A percentile compares a stretch with the other conserved stretches of the same genome.
Conservation (phyloP, 495 filamentous ascomycete species). For the Cercophora newfieldiana region DNA sequence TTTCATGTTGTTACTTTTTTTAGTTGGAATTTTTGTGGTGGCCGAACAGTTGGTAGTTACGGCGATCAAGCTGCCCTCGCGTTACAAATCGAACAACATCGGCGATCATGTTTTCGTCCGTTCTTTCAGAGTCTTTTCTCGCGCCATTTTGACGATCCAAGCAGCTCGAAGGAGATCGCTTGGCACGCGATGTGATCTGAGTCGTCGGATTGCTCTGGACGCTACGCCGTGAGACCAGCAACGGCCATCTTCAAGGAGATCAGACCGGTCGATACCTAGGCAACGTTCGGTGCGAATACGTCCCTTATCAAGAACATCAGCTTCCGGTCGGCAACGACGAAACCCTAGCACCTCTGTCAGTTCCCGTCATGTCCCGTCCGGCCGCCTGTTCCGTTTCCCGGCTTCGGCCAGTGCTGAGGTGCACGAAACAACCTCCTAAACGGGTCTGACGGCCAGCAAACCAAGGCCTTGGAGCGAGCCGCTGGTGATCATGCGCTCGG, state of each 20-base stretch:
- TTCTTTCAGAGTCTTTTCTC: conserved; percentile 4
- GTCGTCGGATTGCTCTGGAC: background rate
- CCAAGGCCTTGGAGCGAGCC: conserved; percentile 7
- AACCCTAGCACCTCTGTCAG: no score
- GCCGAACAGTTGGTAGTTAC: background rate
- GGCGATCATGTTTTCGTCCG: conserved; percentile 17
- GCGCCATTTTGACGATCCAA: conserved; percentile 1
- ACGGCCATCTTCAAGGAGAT: background rate
- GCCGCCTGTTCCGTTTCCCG: background rate
- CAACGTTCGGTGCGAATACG: no score
- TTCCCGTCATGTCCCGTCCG: no score
- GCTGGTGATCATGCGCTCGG: background rate
- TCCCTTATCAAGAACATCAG: no score
- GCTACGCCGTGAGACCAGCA: background rate
- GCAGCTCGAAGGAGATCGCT: conserved; percentile 1
- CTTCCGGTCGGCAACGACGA: no score
- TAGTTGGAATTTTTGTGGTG: background rate
- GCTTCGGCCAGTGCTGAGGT: background rate
- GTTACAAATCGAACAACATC: conserved; percentile 6
- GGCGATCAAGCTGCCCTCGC: conserved; percentile 12
- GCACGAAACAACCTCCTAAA: conserved; percentile 3
- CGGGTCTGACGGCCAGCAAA: background rate
- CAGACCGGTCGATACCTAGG: background rate
- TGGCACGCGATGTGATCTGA: conserved; percentile 3
- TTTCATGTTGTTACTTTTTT: conserved; percentile 21